Evolutionary conservation across 768 basidiomycete genomes (phyloP).

Genomic region (Paxillus involutus): DNA sequence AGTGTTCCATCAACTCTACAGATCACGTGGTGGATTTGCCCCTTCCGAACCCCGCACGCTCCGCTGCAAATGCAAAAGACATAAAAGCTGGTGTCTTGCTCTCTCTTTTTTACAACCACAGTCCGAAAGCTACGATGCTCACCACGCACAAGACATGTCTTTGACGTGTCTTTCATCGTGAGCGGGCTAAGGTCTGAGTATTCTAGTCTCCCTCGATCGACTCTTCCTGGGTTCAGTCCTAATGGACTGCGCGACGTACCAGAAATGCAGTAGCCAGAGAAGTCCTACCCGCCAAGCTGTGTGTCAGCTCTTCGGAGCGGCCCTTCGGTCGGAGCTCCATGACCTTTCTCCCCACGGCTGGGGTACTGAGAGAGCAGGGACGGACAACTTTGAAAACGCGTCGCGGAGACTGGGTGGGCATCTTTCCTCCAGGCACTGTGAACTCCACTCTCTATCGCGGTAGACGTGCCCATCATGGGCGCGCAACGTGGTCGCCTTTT

Average conservation of each 20-base stretch:
- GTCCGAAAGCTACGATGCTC: conserved; percentile 66
- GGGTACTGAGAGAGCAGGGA: neutral
- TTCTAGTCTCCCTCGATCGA: conserved; percentile 17
- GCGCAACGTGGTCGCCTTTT: neutral
- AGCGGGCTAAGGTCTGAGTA: conserved; percentile 77
- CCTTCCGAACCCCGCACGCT: no score
- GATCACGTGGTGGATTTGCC: conserved; percentile 16
- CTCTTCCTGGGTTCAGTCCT: conserved; percentile 55
- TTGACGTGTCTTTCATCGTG: conserved; percentile 38
- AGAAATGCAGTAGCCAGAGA: conserved; percentile 26
- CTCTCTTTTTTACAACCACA: conserved; percentile 11
- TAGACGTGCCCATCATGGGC: neutral
- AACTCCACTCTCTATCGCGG: neutral
- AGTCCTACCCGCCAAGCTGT: no score
- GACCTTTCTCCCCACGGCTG: neutral
- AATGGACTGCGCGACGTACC: conserved; percentile 44
- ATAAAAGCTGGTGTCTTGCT: neutral
- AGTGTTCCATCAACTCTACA: neutral
- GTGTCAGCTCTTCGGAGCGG: no score
- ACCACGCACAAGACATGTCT: conserved; percentile 42
- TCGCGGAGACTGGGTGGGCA: no score
- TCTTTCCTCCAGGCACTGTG: neutral
- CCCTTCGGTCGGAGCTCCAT: no score
- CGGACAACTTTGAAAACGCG: neutral
- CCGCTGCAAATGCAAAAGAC: no score